Base-by-base conservation (phyloP, 169 alveolate species). In the Plasmodium yoelii region DNA sequence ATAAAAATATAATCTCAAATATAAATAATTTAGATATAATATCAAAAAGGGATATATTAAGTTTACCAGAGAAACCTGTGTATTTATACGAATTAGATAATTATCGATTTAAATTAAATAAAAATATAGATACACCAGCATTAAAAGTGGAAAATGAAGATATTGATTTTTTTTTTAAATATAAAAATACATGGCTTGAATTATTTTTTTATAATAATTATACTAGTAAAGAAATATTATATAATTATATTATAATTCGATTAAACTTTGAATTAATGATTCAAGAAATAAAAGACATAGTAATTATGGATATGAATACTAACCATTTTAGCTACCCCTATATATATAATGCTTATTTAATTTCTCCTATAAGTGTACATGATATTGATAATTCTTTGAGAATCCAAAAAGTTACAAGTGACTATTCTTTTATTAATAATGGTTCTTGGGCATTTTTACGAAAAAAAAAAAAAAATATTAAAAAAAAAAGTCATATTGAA, bases 151-250 rank as follows among this genome's bases (percentile, higher is more conserved):
- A 56, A 55, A 67, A 42, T 44, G 90, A 82, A 22, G 82, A 82
- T 12, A 49, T 67, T 3, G 56, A 82, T 67, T 34, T 34, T 34
- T 34, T 82, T 55, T 67, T 82, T 22, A 82, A 82, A 82, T 82
- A 67, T 19, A 67, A 56, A 82, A 82, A 82, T 55, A 82, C 90
- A 34, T 82, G 90, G 90, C 68, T 67, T 82, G 90, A 82, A 59
- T 57, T 82, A 9, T 67, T 82, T 56, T 82, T 82, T 60, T 82
- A 82, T 59, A 82, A 71, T 65, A 64, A 57, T 6, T 28, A 57
- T 24, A 67, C 18, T 22, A 82, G 49, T 28, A 59, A 34, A 28
- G 73, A 82, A 5, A 67, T 46, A 5, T 47, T 82, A 26, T 82
- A 82, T 47, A 82, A 65, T 61, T 59, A 67, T 47, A 19, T 67